These are phyloP conservation scores for Globisporangium paroecandrum DNA, from an alignment of 352 stramenopile species.

Conservation along the genomic window DNA sequence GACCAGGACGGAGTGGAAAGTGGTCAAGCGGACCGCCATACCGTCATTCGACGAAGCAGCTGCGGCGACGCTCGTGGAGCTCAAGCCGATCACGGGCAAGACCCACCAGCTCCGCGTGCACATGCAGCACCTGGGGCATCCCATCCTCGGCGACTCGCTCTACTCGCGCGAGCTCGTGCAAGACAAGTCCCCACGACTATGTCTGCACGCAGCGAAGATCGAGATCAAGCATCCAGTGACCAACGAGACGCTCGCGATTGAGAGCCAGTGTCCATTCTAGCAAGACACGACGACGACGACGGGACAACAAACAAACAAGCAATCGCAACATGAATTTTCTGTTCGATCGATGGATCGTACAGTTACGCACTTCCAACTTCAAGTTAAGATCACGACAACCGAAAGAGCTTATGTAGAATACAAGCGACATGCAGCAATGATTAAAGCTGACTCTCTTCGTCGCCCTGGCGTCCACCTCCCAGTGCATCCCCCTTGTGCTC, in stretches of 20 bases:
- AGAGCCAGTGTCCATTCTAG: constrained; percentile 28
- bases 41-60: neutral
- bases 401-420: neutral
- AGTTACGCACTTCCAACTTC: constrained; percentile 1
- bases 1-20: constrained; percentile 24
- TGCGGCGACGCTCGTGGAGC: constrained; percentile 42
- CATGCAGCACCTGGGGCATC: constrained; percentile 87
- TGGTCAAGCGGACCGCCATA: neutral
- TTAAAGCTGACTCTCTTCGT: constrained; percentile 30
- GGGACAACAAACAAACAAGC: neutral
- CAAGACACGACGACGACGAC: neutral
- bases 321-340: neutral
- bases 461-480: constrained; percentile 24
- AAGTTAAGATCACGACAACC: neutral
- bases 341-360: neutral
- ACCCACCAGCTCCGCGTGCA: constrained; percentile 96
- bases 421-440: neutral
- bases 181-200: constrained; percentile 37
- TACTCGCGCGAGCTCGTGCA: constrained; percentile 64
- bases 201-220: constrained; percentile 44
- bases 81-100: constrained; percentile 76
- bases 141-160: constrained; percentile 90
- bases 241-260: constrained; percentile 28
- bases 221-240: constrained; percentile 46
- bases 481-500: constrained; percentile 64